Evolutionary conservation across 208 protist genomes (phyloP), one percentile per base, ranked within the genome.

Genomic region (Wallacemonas sp.): DNA sequence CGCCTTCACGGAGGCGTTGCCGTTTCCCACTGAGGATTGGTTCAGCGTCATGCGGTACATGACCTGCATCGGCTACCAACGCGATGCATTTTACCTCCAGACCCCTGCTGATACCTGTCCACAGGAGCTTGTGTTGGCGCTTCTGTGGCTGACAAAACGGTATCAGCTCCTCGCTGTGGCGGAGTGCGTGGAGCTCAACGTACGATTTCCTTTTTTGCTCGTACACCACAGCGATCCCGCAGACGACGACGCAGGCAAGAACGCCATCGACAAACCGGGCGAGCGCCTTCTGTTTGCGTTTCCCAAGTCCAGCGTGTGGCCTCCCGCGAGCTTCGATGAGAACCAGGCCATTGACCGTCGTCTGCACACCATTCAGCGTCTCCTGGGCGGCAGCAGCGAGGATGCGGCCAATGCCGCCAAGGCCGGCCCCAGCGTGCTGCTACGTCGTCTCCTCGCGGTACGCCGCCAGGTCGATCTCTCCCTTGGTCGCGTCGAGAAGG

Each of bases 91-190:
- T 41, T 92, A 89, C 61, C 38, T 74, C n/a, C 83, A 90, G 54
- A 90, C 83, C 1, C 83, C 82, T 0, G 65, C 66, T 1, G 52
- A 66, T 23, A 76, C 72, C 6, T 81, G 72, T 8, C 68, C 83
- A 11, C 30, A 81, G 23, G 88, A 95, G 69, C 68, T 95, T 21
- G 26, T 95, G 32, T 70, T 95, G 21, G 83, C 73, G 5, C 61
- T 95, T n/a, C 70, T 95, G 12, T 95, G 88, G 88, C 63, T 91
- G 39, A 90, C 88, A 26, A 73, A 78, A 62, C 63, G 78, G 55
- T 92, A 88, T 70, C 74, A 80, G 56, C 63, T 92, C 23, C 38
- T 91, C 21, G 76, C 75, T 0, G 74, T 85, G 1, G 83, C 78
- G 4, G 88, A 94, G 74, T 80, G 85, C 43, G 83, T 94, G 30